Evolutionary conservation across 2,329 filamentous ascomycete genomes (phyloP).

Genomic region (Pseudogymnoascus sp.): DNA sequence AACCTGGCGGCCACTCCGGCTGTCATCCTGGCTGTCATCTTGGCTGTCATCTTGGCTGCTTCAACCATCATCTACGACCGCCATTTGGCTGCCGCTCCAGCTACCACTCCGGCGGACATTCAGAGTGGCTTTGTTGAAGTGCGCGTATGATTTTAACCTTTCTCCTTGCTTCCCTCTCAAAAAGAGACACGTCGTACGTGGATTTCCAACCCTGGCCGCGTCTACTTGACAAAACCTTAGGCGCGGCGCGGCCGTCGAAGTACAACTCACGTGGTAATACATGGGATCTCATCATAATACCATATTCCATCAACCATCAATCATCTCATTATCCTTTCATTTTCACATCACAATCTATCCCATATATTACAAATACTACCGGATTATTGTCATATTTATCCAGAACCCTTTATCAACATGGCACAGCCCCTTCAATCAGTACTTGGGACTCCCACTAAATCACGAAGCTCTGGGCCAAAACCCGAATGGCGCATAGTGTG

Average conservation of each 20-base stretch:
- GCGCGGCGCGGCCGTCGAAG: slow-evolving; percentile 4
- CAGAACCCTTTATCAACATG: slow-evolving; percentile 5
- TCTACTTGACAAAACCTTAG: slow-evolving; percentile 3
- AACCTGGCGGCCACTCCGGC: no score
- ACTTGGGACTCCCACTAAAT: neutral
- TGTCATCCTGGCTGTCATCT: no score
- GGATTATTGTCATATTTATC: no score
- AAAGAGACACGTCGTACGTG: neutral
- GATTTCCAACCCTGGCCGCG: no score
- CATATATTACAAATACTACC: neutral
- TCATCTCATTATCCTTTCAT: neutral
- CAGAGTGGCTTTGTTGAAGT: neutral
- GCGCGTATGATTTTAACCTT: neutral
- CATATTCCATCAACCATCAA: slow-evolving; percentile 4
- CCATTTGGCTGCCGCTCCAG: no score
- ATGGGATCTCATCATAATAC: neutral
- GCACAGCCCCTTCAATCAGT: neutral
- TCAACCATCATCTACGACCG: no score
- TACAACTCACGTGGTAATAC: slow-evolving; percentile 5
- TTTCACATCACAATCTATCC: neutral
- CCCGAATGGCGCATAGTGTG: neutral
- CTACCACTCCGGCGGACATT: no score
- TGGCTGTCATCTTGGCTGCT: no score
- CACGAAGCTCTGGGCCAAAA: neutral
- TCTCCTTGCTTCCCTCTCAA: neutral